Base-by-base conservation (phyloP, 495 filamentous ascomycete genomes). In the Neurospora cerealis region DNA sequence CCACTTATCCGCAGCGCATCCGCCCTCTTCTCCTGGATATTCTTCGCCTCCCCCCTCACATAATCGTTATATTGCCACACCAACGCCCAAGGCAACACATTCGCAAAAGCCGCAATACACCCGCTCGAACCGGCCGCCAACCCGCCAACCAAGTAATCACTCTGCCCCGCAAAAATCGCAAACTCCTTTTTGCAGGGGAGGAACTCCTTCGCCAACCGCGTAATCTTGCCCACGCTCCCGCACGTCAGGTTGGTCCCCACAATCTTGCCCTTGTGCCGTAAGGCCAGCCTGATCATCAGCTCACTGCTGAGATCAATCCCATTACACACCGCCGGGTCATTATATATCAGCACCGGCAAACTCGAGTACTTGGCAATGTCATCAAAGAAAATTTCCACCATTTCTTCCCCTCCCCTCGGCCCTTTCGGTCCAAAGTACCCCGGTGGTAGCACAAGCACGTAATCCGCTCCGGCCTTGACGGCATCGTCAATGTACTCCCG, bases 241-340 rank as follows among this genome's bases (percentile, higher is more conserved):
- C 90, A 93, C 24, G 90, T 92, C 66, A 93, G 79, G 75, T 93
- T 93, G 5, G 91, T 88, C 44, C 91, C 91, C 3, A 84, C 83
- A 10, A 89, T 85, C 9, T 82, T 83, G 46, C 46, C 46, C 10
- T 81, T 75, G 60, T 88, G 83, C 17, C 77, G 71, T 8, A 80
- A 79, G 0, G 86, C 88, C 21, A 93, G 85, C 5, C 80, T 78
- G 0, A 86, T 78, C 32, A 93, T 89, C 0, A 85, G 86, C 37
- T 88, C 88, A 3, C 88, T 91, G 75, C 28, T 70, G 39, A 93
- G 77, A 74, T 93, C 91, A 0, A 93, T 82, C 15, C 91, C 91
- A 74, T 92, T 93, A 79, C 89, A 91, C 15, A 92, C 90, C 5
- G 85, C 90, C 0, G 91, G 91, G 82, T 92, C 92, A 76, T 93